A percentile compares a stretch with the other conserved stretches of the same genome.
These are phyloP conservation scores for Microcos paniculata DNA, from an alignment of 345 rosid species.

Conservation along the genomic window DNA sequence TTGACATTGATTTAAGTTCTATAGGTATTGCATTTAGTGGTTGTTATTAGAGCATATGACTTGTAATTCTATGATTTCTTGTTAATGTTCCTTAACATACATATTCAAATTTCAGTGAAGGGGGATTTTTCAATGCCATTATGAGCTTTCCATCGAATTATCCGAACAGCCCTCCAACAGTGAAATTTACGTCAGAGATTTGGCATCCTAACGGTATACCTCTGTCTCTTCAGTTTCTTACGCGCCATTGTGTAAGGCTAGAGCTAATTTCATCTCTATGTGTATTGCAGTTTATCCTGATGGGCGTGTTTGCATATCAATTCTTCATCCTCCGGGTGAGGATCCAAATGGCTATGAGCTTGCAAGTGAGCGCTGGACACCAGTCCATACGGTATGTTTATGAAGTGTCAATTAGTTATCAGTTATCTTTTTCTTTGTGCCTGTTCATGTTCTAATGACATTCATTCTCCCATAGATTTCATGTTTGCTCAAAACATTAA, in stretches of 20 bases:
- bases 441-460: background rate
- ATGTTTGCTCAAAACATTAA: background rate
- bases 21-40: background rate
- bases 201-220: constrained; percentile 97
- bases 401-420: background rate
- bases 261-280: constrained; percentile 1
- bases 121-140: constrained; percentile 92
- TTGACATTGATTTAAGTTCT: background rate
- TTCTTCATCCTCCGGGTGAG: constrained; percentile 98
- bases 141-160: constrained; percentile 94
- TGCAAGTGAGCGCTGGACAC: constrained; percentile 97
- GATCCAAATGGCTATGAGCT: constrained; percentile 98
- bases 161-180: constrained; percentile 88
- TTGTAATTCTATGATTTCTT: background rate
- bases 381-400: constrained; percentile 83
- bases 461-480: background rate
- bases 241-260: background rate
- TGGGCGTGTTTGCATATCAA: constrained; percentile 96
- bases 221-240: background rate
- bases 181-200: constrained; percentile 85
- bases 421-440: background rate
- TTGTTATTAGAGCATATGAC: background rate
- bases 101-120: constrained; percentile 62
- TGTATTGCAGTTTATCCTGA: constrained; percentile 67
- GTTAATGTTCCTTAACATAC: constrained; percentile 2